These are phyloP conservation scores for Termitomyces sp. DNA, from an alignment of 768 basidiomycete species.

Conservation along the genomic window DNA sequence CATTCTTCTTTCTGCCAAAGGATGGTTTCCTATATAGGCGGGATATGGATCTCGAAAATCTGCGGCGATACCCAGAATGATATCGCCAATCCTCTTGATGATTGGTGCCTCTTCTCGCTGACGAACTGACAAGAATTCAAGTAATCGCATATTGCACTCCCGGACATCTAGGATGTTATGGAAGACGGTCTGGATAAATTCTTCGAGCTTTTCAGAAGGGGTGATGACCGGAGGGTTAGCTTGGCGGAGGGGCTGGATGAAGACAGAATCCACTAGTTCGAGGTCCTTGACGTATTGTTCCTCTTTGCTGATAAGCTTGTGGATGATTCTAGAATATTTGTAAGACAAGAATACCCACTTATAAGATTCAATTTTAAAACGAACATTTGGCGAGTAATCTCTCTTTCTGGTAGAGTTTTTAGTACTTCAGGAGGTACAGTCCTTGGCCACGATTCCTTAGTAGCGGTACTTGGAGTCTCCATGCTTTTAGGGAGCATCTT, in stretches of 20 bases:
- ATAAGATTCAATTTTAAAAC: constrained; percentile 8
- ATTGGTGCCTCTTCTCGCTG: constrained; percentile 83
- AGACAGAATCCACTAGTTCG: constrained; percentile 72
- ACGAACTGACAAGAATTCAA: constrained; percentile 83
- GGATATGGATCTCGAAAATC: constrained; percentile 87
- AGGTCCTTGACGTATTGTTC: constrained; percentile 88
- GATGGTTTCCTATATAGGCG: constrained; percentile 79
- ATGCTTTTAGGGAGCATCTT: constrained; percentile 15
- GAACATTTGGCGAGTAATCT: constrained; percentile 79
- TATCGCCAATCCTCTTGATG: constrained; percentile 82
- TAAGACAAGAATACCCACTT: constrained; percentile 1
- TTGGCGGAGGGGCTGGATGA: constrained; percentile 41
- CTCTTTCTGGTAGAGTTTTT: constrained; percentile 58
- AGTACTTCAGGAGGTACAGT: constrained; percentile 37
- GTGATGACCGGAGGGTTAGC: constrained; percentile 43
- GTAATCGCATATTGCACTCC: constrained; percentile 70
- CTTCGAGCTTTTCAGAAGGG: constrained; percentile 51
- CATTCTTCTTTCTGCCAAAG: constrained; percentile 79
- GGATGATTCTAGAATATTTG: constrained; percentile 53
- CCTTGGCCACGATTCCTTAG: constrained; percentile 45
- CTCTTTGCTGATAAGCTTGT: constrained; percentile 87
- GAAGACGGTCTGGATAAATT: constrained; percentile 86
- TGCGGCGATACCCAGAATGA: constrained; percentile 81
- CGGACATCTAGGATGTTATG: constrained; percentile 82
- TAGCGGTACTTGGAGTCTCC: constrained; percentile 37